Evolutionary conservation across 805 yeast genomes (phyloP).

Genomic region (Spathaspora passalidarum): DNA sequence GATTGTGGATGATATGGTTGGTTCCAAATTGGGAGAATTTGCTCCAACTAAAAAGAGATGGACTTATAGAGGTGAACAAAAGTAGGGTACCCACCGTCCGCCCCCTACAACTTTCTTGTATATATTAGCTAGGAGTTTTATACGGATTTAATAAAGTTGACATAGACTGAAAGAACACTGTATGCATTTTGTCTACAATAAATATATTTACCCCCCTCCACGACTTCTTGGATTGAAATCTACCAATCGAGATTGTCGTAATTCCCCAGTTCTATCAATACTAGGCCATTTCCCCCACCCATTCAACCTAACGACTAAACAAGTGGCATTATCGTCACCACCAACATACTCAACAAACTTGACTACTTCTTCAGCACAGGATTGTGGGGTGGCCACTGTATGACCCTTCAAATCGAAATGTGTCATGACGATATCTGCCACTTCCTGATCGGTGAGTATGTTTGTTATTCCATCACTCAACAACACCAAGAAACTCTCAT

Average conservation of each 20-base stretch:
- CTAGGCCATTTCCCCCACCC: conserved; percentile 97
- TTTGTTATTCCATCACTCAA: conserved; percentile 88
- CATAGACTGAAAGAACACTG: neutral
- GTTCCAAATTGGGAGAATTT: conserved; percentile 91
- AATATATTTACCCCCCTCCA: conserved; percentile 6
- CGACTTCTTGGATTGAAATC: conserved; percentile 35
- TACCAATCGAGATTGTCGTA: conserved; percentile 68
- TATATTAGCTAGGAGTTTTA: too few species aligned
- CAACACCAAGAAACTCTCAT: conserved; percentile 80
- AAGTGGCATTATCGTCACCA: conserved; percentile 95
- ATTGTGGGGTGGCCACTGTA: conserved; percentile 74
- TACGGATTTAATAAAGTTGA: too few species aligned
- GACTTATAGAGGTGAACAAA: conserved; percentile 41
- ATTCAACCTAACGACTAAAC: conserved; percentile 69
- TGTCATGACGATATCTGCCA: conserved; percentile 80
- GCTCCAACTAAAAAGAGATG: conserved; percentile 91
- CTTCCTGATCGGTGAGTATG: conserved; percentile 81
- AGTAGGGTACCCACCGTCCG: too few species aligned
- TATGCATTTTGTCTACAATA: neutral
- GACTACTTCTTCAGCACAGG: conserved; percentile 81
- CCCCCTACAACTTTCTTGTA: neutral
- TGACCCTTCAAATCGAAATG: conserved; percentile 64
- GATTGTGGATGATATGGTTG: conserved; percentile 94
- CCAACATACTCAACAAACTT: conserved; percentile 82
- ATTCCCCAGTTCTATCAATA: conserved; percentile 75